These are phyloP conservation scores for Ophiocordyceps robertsii DNA, from an alignment of 2,329 filamentous ascomycete genomes.

Conservation along the genomic window DNA sequence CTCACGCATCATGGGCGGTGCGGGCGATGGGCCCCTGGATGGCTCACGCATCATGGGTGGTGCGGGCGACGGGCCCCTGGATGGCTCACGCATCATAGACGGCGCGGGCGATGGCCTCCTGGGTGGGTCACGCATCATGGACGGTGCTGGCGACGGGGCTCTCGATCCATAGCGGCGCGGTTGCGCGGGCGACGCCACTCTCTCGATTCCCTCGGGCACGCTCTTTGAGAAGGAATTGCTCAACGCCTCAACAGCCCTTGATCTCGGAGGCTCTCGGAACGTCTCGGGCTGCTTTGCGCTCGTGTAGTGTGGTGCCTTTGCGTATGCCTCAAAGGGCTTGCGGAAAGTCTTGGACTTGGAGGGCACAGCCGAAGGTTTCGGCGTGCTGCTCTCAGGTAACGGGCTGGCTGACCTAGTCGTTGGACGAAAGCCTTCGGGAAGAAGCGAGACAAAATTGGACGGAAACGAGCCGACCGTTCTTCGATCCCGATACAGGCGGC, in stretches of 20 bases:
- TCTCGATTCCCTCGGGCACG: conserved; percentile 7
- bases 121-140: too few relatives aligned
- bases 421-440: conserved; percentile 75
- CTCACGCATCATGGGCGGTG: conserved; percentile 6
- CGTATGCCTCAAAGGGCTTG: conserved; percentile 54
- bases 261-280: conserved; percentile 30
- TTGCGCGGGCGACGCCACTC: conserved; percentile 9
- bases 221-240: conserved; percentile 14
- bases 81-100: conserved; percentile 2
- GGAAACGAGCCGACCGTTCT: conserved; percentile 88
- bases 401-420: conserved; percentile 48
- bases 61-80: conserved; percentile 16
- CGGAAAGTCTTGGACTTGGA: conserved; percentile 51
- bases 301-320: conserved; percentile 52
- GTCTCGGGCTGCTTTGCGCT: conserved; percentile 47
- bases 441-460: conserved; percentile 90
- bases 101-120: conserved; percentile 16
- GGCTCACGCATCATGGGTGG: conserved; percentile 1
- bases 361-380: conserved; percentile 38
- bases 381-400: conserved; percentile 41
- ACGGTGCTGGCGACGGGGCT: conserved; percentile 13
- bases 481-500: conserved; percentile 75
- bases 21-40: conserved; percentile 14
- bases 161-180: conserved; percentile 15
- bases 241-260: conserved; percentile 9